Conservation (phyloP, 164 flowering plant species). For the Houttuynia cordata region DNA sequence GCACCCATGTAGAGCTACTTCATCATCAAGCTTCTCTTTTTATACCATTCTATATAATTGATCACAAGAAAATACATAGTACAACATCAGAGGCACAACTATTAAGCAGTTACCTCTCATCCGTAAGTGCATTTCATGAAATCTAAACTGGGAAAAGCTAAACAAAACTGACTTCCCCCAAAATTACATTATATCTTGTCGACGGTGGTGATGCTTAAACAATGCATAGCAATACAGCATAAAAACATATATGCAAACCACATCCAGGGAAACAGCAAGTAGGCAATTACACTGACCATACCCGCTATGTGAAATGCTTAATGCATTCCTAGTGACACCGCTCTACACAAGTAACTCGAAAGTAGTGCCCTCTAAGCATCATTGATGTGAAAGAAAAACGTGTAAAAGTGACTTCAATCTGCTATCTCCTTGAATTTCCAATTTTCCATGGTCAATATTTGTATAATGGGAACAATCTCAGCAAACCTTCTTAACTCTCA, state of each 20-base stretch:
- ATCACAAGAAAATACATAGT: too few species aligned
- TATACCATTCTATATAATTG: too few species aligned
- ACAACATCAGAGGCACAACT: background rate
- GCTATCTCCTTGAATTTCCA: background rate
- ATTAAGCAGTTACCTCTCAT: background rate
- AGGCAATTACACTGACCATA: background rate
- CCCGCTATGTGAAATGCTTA: background rate
- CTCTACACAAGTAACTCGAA: background rate
- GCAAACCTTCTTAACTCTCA: slow-evolving; percentile 9
- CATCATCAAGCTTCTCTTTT: too few species aligned
- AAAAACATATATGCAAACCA: background rate
- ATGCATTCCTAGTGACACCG: background rate
- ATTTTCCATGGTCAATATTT: too few species aligned
- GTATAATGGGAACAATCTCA: too few species aligned
- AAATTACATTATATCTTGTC: too few species aligned
- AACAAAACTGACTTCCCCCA: background rate
- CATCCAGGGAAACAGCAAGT: background rate
- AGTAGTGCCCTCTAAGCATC: background rate
- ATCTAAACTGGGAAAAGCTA: background rate
- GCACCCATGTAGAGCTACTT: too few species aligned
- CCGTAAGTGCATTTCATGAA: background rate
- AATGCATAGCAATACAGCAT: background rate
- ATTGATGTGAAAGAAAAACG: background rate
- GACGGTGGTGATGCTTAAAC: background rate
- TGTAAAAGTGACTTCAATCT: too few species aligned